Evolutionary conservation across 768 basidiomycete species (phyloP).

Genomic region (Mycena floridula): DNA sequence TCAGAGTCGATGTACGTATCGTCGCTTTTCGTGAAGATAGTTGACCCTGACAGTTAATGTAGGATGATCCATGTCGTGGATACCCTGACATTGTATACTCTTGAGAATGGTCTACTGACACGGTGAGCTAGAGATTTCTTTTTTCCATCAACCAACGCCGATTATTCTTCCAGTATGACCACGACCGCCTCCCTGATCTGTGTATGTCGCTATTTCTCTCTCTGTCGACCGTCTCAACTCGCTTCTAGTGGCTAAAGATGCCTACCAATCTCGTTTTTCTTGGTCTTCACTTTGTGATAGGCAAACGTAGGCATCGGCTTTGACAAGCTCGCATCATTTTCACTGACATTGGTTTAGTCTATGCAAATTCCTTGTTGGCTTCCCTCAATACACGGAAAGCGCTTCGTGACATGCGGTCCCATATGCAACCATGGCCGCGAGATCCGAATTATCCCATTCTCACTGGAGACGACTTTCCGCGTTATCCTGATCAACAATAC

Average conservation of each 20-base stretch:
- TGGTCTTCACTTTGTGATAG: constrained; percentile 42
- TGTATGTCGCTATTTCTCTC: constrained; percentile 19
- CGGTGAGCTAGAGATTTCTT: constrained; percentile 19
- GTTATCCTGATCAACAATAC: too few relatives aligned
- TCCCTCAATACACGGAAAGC: constrained; percentile 25
- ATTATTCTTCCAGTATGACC: constrained; percentile 28
- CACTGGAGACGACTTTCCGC: neutral
- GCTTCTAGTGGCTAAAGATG: constrained; percentile 35
- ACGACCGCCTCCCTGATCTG: constrained; percentile 36
- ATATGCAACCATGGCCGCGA: constrained; percentile 1
- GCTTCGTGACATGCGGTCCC: constrained; percentile 11
- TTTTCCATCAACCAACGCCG: too few relatives aligned
- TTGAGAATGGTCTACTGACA: constrained; percentile 36
- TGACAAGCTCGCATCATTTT: too few relatives aligned
- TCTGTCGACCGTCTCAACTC: constrained; percentile 2
- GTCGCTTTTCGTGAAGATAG: neutral
- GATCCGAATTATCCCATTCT: neutral
- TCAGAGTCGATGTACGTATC: constrained; percentile 17
- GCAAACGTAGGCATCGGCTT: constrained; percentile 29
- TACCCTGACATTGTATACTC: constrained; percentile 31
- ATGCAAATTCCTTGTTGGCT: constrained; percentile 29
- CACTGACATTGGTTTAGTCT: constrained; percentile 17
- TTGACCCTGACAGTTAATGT: neutral
- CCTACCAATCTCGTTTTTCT: constrained; percentile 36
- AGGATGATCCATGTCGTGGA: constrained; percentile 34